Evolutionary conservation across 2,329 filamentous ascomycete species (phyloP), one percentile per base, ranked within the genome.

Genomic region (Talaromyces sp.): DNA sequence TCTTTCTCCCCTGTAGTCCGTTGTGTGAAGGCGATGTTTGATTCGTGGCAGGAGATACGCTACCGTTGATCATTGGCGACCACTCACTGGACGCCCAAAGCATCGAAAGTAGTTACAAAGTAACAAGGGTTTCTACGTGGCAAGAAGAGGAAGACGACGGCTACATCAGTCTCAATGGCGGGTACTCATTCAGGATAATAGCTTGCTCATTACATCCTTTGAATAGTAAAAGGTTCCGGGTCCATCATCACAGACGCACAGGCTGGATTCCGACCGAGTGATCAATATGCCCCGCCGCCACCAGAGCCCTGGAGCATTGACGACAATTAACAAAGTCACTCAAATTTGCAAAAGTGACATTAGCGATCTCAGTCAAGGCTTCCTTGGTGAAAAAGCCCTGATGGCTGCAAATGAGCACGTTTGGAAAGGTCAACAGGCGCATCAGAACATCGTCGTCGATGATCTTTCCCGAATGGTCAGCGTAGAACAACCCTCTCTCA

Each of bases 301-400:
- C 71, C 62, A 75, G 55, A 5, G 72, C 72, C 58, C 73, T 74
- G 31, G 66, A 63, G 61, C 72, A 75, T 0, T 68, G 65, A 18
- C 69, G 66, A 11, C 62, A 67, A 16, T 60, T 40, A n/a, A 64
- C 62, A 62, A 73, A 75, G 63, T 75, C 72, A 18, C 67, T 76
- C 3, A 87, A 69, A 70, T 88, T 89, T 62, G 76, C 73, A 64
- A 88, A 68, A 1, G 86, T 88, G 59, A 79, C 82, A 52, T 83
- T 80, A 1, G 86, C 82, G 68, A 89, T 90, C 74, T 88, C 86
- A 7, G 77, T 76, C 56, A 90, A 74, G 0, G 87, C 87, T 74
- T 89, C 86, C 37, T 83, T 76, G 5, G 87, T 89, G 68, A 90
- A 87, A 75, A 89, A 90, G 1, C 85, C 87, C 76, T 89, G 87